A percentile compares a stretch with the other conserved stretches of the same genome.
These are phyloP conservation scores for Silene coronaria DNA, from an alignment of 179 eudicot genomes.

Conservation along the genomic window DNA sequence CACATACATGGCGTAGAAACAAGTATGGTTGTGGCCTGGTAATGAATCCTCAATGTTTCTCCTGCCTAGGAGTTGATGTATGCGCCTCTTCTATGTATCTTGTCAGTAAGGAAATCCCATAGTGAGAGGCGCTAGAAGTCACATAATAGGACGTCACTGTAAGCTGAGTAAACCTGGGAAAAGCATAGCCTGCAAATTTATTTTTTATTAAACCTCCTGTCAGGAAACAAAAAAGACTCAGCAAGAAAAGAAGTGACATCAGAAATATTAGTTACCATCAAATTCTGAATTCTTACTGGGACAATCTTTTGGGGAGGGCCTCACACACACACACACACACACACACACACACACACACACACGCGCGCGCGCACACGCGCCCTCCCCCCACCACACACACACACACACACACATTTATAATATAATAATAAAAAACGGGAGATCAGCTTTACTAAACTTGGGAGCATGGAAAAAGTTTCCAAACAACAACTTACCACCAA, in stretches of 20 bases:
- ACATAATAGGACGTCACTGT: conserved; percentile 78
- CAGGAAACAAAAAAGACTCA: neutral
- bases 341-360: neutral
- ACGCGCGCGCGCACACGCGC: too few species aligned
- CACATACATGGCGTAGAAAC: conserved; percentile 11
- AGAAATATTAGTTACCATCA: neutral
- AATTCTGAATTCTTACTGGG: too few species aligned
- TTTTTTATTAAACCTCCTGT: neutral
- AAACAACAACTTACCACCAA: conserved; percentile 60
- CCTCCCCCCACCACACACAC: too few species aligned
- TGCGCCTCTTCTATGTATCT: conserved; percentile 65
- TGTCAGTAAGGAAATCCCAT: conserved; percentile 72
- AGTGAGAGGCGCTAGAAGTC: conserved; percentile 80
- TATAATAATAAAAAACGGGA: neutral
- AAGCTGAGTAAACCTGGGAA: conserved; percentile 74
- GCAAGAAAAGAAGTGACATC: neutral
- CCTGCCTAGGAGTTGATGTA: conserved; percentile 36
- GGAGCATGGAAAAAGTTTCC: neutral
- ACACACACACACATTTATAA: too few species aligned
- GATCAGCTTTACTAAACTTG: neutral
- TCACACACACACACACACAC: neutral
- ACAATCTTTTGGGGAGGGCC: neutral
- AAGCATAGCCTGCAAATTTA: conserved; percentile 56
- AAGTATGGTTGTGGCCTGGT: conserved; percentile 19
- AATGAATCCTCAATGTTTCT: conserved; percentile 31